phyloP scores from a whole-genome alignment of 495 filamentous ascomycete genomes.

The Cercophora newfieldiana region DNA sequence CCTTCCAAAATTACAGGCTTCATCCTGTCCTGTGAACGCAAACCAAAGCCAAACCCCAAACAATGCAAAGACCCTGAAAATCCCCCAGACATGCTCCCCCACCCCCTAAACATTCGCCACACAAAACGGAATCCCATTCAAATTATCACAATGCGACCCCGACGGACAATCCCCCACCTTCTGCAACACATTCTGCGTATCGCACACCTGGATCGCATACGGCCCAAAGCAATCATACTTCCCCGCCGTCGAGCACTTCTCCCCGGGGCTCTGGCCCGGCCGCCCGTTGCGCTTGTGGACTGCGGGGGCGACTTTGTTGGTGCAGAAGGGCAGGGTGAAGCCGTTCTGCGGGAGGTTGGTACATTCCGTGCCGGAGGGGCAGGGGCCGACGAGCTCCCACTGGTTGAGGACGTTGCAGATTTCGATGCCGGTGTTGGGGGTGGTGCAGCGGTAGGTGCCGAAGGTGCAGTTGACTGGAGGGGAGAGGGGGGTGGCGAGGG shows the following conservation, averaged over 20 bases:
- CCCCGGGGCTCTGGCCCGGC: conserved; percentile 22
- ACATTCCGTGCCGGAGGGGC: conserved; percentile 22
- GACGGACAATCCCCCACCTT: conserved; percentile 24
- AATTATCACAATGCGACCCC: conserved; percentile 22
- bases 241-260: conserved; percentile 22
- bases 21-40: too few relatives aligned
- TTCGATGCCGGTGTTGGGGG: conserved; percentile 28
- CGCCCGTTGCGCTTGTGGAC: conserved; percentile 18
- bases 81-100: not conserved
- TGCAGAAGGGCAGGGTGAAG: conserved; percentile 29
- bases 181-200: conserved; percentile 15
- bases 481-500: conserved; percentile 18
- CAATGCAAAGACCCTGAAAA: too few relatives aligned
- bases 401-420: conserved; percentile 25
- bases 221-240: conserved; percentile 26
- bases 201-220: conserved; percentile 29
- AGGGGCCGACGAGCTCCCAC: conserved; percentile 26
- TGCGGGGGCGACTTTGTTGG: not conserved
- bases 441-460: conserved; percentile 30
- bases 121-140: conserved; percentile 26
- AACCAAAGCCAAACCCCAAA: too few relatives aligned
- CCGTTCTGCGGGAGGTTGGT: conserved; percentile 25
- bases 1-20: too few relatives aligned
- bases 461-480: conserved; percentile 20
- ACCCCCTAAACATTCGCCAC: conserved; percentile 10